phyloP scores from a whole-genome alignment of 768 basidiomycete genomes.

The Agrocybe praecox region DNA sequence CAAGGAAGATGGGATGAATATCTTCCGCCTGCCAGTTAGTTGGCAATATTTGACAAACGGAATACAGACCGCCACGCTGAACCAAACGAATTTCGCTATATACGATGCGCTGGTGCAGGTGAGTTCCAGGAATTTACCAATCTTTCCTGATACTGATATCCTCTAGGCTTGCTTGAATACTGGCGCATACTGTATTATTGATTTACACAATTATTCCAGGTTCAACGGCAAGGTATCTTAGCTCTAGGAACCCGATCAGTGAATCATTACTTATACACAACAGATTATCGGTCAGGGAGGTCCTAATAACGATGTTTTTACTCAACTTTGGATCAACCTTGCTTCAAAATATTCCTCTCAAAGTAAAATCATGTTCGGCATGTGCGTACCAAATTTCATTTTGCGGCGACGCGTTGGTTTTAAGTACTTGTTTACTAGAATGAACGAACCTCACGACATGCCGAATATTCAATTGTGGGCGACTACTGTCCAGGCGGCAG shows the following conservation, averaged over 20 bases:
- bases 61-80: constrained; percentile 40
- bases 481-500: constrained; percentile 53
- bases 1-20: constrained; percentile 52
- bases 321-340: constrained; percentile 51
- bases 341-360: constrained; percentile 50
- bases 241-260: not conserved
- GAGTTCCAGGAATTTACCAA: not conserved
- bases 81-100: constrained; percentile 43
- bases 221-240: constrained; percentile 43
- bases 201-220: constrained; percentile 64
- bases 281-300: constrained; percentile 67
- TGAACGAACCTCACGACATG: constrained; percentile 69
- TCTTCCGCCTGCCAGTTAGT: constrained; percentile 62
- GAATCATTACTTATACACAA: not conserved
- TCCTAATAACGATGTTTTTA: constrained; percentile 55
- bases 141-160: too few relatives aligned
- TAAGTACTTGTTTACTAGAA: constrained; percentile 28
- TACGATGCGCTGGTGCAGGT: constrained; percentile 59
- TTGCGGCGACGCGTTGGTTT: not conserved
- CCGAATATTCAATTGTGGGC: constrained; percentile 53
- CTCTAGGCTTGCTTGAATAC: constrained; percentile 41
- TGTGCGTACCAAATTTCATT: constrained; percentile 32
- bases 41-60: constrained; percentile 56
- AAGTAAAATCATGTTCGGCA: constrained; percentile 45
- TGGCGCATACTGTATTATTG: constrained; percentile 56